Base-by-base conservation (phyloP, 805 yeast genomes). In the Candida vartiovaarae region DNA sequence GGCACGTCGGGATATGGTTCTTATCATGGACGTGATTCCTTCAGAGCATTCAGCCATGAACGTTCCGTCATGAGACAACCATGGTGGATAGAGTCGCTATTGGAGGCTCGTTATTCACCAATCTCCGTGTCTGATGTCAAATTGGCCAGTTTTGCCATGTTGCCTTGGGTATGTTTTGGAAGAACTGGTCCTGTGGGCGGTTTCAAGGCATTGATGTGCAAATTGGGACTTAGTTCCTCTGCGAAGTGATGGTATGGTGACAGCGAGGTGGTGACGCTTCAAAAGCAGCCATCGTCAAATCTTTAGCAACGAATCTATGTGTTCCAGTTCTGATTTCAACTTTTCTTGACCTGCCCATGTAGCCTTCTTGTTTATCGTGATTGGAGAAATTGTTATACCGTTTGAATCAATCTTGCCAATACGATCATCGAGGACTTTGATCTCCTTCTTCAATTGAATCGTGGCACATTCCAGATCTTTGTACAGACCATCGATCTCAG, bases 1-100 rank as follows among this genome's bases (percentile, higher is more conserved):
- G 96, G 97, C 10, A 60, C 60, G 11, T 86, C 96, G 0, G 98
- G 98, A 1, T 67, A 69, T 45, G 97, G 97, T 8, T 65, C 73
- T 31, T 89, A 88, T 64, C 96, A 89, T 59, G 96, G 96, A 3
- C 65, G 63, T 48, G 71, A 65, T 59, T 82, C 89, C 7, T 72
- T 80, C 45, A 38, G 39, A n/a, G 70, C 84, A n/a, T 90, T 90
- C 57, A 75, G 88, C 2, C 95, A 86, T 61, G 76, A 76, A 57
- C 74, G 95, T 54, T 75, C 89, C 0, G 68, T 80, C 3, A 59
- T 85, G 51, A 74, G 70, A 39, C 86, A 83, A 59, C 80, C 83
- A 11, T 71, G 70, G 46, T 79, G 81, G 81, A 69, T 70, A 39
- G 96, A 88, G 55, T 52, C 66, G 15, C 50, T 80, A 27, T 57